phyloP scores from a whole-genome alignment of 2,329 filamentous ascomycete species.

The Dothiorella sarmentorum region DNA sequence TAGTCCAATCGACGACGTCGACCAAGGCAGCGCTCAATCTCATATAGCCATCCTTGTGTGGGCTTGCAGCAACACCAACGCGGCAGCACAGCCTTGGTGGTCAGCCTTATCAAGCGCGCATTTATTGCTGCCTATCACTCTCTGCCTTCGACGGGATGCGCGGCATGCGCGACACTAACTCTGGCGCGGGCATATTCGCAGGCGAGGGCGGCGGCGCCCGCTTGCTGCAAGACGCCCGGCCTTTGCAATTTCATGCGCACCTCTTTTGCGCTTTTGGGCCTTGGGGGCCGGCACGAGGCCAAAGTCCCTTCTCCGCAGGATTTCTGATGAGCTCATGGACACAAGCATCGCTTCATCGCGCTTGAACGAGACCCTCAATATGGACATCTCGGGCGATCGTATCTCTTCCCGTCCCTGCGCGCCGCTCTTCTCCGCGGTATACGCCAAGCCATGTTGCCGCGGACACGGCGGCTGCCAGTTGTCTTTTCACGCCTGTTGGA shows the following conservation, averaged over 20 bases:
- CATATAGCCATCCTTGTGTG: not conserved
- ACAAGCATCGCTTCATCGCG: not conserved
- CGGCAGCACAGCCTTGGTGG: not conserved
- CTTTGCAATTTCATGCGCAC: not conserved
- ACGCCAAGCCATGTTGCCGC: not conserved
- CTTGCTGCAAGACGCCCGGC: not conserved
- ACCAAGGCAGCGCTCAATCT: not conserved
- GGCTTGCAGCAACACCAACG: slow-evolving; percentile 2
- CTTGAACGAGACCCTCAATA: not conserved
- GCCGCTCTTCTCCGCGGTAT: not conserved
- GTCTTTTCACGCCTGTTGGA: not conserved
- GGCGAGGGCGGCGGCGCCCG: not conserved
- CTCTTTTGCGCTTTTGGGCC: not conserved
- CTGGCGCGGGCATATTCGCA: not conserved
- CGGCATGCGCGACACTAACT: slow-evolving; percentile 10
- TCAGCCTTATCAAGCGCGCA: slow-evolving; percentile 9
- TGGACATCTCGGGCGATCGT: not conserved
- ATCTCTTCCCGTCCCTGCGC: not conserved
- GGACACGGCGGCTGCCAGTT: not conserved
- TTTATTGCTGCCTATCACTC: not conserved
- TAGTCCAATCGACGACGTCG: not conserved
- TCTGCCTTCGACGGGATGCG: not conserved
- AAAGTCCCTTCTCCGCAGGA: not conserved
- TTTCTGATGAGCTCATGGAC: not conserved
- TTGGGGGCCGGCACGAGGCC: not conserved